phyloP scores from a whole-genome alignment of 495 filamentous ascomycete species.

The Aspergillus indologenus region DNA sequence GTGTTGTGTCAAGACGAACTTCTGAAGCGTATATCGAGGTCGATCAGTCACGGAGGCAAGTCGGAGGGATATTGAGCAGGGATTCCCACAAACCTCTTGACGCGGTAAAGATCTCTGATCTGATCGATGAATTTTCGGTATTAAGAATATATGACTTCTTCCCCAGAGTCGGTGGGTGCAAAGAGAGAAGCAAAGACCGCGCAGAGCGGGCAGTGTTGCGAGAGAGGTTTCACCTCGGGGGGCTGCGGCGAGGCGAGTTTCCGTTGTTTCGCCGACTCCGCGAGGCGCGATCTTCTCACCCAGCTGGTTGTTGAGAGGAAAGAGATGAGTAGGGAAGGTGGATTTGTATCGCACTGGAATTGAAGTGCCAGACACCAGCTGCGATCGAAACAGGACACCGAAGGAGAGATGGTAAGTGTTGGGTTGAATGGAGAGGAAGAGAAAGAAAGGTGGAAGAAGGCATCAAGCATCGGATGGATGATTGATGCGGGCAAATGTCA shows the following conservation, averaged over 20 bases:
- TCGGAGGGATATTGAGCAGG: too few species aligned
- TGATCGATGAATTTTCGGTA: not conserved
- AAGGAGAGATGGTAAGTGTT: not conserved
- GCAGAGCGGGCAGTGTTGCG: not conserved
- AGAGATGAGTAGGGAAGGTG: not conserved
- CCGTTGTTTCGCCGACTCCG: not conserved
- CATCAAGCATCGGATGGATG: not conserved
- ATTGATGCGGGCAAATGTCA: not conserved
- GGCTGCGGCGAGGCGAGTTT: not conserved
- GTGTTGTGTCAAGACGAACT: too few species aligned
- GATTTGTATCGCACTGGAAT: not conserved
- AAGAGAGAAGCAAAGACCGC: not conserved
- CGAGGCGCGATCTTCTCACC: not conserved
- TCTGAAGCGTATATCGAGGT: too few species aligned
- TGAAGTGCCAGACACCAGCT: not conserved
- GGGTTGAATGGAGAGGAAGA: slow-evolving; percentile 1
- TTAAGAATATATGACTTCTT: not conserved
- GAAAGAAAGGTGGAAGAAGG: slow-evolving; percentile 3
- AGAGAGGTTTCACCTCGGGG: not conserved
- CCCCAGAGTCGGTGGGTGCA: not conserved
- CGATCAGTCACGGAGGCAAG: too few species aligned
- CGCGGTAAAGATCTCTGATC: not conserved
- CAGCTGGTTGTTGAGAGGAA: not conserved
- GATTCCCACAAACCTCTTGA: too few species aligned
- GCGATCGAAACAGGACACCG: not conserved